phyloP scores from a whole-genome alignment of 495 filamentous ascomycete species.

The Xylaria venustula region DNA sequence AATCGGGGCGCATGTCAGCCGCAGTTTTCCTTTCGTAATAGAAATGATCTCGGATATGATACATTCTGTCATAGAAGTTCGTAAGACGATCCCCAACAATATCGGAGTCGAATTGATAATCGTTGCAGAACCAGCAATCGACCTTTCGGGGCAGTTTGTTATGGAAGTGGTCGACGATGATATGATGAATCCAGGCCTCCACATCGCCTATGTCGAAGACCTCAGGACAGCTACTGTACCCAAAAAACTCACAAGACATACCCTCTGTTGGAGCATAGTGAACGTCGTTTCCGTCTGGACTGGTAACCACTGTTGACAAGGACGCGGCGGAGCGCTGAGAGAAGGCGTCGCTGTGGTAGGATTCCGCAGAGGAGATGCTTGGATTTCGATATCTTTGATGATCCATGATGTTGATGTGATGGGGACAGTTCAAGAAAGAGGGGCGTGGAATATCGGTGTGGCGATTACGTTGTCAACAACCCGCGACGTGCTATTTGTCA shows the following conservation, averaged over 20 bases:
- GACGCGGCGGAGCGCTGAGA: not conserved
- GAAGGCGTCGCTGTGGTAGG: not conserved
- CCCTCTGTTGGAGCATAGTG: not conserved
- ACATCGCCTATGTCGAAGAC: constrained; percentile 35
- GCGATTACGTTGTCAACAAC: not conserved
- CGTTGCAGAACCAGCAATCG: constrained; percentile 51
- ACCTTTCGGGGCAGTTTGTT: constrained; percentile 31
- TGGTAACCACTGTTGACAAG: not conserved
- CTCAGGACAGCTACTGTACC: constrained; percentile 22
- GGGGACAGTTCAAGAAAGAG: not conserved
- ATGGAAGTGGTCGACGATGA: constrained; percentile 29
- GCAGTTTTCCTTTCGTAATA: constrained; percentile 7
- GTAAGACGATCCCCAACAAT: not conserved
- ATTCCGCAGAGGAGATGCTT: not conserved
- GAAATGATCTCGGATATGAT: constrained; percentile 44
- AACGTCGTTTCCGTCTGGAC: not conserved
- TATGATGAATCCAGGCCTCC: constrained; percentile 46
- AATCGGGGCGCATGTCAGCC: constrained; percentile 40
- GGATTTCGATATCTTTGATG: too few species aligned
- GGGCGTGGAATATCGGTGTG: not conserved
- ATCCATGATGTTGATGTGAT: not conserved
- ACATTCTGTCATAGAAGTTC: constrained; percentile 41
- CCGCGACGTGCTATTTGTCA: not conserved
- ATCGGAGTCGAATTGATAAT: constrained; percentile 20
- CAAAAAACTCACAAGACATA: constrained; percentile 45